Percentiles rank a stretch among this genome's conserved stretches.
Conservation (phyloP, 2,329 filamentous ascomycete species). For the Paraphoma chrysanthemicola region DNA sequence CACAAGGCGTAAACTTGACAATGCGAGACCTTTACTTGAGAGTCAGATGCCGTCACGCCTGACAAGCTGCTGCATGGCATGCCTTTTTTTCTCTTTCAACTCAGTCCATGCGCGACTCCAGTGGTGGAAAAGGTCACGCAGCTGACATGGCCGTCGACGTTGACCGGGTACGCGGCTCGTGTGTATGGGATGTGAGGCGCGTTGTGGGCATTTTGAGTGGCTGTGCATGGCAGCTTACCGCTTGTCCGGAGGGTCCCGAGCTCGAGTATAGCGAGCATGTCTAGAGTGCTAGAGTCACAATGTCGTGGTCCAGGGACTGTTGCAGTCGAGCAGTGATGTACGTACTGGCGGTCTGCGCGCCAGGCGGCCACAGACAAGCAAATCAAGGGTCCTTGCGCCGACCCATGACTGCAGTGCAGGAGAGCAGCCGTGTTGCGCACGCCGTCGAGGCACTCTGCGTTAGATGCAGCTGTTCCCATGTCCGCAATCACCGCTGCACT, state of each 20-base stretch:
- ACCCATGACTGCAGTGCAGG: slow-evolving; percentile 1
- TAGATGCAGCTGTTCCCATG: slow-evolving; percentile 17
- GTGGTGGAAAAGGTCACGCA: no score
- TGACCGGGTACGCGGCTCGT: slow-evolving; percentile 9
- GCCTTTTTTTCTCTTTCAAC: no score
- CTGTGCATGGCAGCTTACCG: slow-evolving; percentile 12
- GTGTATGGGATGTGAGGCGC: background rate
- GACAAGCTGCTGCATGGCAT: no score
- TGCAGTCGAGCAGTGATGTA: background rate
- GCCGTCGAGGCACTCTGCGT: slow-evolving; percentile 10
- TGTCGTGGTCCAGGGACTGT: background rate
- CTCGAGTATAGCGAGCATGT: background rate
- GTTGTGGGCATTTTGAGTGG: background rate
- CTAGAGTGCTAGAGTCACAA: background rate
- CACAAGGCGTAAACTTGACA: background rate
- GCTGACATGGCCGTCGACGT: background rate
- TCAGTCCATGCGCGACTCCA: no score
- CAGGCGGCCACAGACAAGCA: background rate
- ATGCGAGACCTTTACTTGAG: no score
- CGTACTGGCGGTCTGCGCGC: slow-evolving; percentile 14
- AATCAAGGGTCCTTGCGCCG: background rate
- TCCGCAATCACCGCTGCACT: slow-evolving; percentile 6
- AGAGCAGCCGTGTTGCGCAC: slow-evolving; percentile 9
- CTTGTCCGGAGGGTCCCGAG: slow-evolving; percentile 9
- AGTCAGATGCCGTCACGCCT: no score